A percentile compares a stretch with the other conserved stretches of the same genome.
Evolutionary conservation across 169 alveolate genomes (phyloP).

Genomic region (Nephromyces sp.): DNA sequence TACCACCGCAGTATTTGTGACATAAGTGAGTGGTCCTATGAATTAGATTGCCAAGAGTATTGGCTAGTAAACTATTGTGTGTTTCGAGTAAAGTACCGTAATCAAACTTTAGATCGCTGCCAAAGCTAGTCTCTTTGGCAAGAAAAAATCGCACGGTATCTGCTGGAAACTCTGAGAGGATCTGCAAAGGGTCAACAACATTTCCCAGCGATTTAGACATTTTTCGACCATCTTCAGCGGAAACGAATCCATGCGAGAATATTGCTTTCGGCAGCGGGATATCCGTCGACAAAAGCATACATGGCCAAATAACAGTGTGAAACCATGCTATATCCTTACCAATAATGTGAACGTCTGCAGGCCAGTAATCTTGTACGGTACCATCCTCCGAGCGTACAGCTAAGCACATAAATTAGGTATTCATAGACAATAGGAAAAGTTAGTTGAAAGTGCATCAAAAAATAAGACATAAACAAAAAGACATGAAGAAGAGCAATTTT

Average conservation of each 20-base stretch:
- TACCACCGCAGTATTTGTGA: neutral
- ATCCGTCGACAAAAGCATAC: conserved; percentile 70
- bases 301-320: conserved; percentile 79
- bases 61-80: neutral
- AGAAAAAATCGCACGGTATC: conserved; percentile 46
- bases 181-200: conserved; percentile 37
- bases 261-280: conserved; percentile 68
- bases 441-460: too few species aligned
- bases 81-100: conserved; percentile 11
- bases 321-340: conserved; percentile 86
- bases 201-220: conserved; percentile 74
- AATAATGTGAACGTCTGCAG: conserved; percentile 53
- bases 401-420: too few species aligned
- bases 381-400: conserved; percentile 5
- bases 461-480: too few species aligned
- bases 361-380: conserved; percentile 26
- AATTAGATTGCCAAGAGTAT: neutral
- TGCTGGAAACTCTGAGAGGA: conserved; percentile 6
- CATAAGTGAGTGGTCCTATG: neutral
- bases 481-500: too few species aligned
- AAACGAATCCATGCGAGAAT: conserved; percentile 84
- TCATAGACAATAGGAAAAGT: too few species aligned
- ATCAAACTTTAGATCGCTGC: conserved; percentile 28
- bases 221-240: conserved; percentile 83
- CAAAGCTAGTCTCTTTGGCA: conserved; percentile 25